phyloP scores from a whole-genome alignment of 2,329 filamentous ascomycete genomes.

The Fusarium austroafricanum region DNA sequence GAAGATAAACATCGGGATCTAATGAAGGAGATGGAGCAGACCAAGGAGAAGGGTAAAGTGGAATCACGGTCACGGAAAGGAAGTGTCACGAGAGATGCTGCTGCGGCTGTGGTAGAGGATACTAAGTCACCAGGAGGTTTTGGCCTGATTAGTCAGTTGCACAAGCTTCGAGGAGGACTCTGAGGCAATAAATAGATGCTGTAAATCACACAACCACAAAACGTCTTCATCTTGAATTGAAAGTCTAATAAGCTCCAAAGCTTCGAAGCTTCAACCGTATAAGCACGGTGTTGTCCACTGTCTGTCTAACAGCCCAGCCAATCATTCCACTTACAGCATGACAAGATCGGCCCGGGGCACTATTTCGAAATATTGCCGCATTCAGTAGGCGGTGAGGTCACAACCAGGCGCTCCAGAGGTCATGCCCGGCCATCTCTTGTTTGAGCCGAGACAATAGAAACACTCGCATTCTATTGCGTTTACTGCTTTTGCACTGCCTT shows the following conservation, averaged over 20 bases:
- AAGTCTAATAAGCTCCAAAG: background rate
- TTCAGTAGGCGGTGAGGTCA: constrained; percentile 42
- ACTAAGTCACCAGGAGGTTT: constrained; percentile 63
- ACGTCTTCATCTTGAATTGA: background rate
- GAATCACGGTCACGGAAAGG: constrained; percentile 54
- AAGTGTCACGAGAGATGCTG: constrained; percentile 47
- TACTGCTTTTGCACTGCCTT: constrained; percentile 1
- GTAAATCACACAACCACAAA: background rate
- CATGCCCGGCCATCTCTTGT: constrained; percentile 35
- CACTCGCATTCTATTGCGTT: constrained; percentile 1
- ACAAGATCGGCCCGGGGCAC: constrained; percentile 25
- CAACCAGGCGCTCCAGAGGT: constrained; percentile 29
- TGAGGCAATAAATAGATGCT: constrained; percentile 41
- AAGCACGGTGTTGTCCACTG: constrained; percentile 14
- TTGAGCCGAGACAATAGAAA: constrained; percentile 33
- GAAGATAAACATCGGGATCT: constrained; percentile 76
- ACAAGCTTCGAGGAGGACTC: constrained; percentile 68
- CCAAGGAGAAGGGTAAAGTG: constrained; percentile 51
- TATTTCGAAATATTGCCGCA: constrained; percentile 29
- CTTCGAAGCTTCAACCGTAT: background rate
- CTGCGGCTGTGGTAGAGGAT: constrained; percentile 50
- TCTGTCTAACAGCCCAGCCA: background rate
- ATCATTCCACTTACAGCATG: constrained; percentile 25
- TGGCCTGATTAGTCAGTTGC: constrained; percentile 71
- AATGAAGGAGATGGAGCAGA: constrained; percentile 63